These are phyloP conservation scores for Puccinia horiana DNA, from an alignment of 1,284 basidiomycete species.

Conservation along the genomic window DNA sequence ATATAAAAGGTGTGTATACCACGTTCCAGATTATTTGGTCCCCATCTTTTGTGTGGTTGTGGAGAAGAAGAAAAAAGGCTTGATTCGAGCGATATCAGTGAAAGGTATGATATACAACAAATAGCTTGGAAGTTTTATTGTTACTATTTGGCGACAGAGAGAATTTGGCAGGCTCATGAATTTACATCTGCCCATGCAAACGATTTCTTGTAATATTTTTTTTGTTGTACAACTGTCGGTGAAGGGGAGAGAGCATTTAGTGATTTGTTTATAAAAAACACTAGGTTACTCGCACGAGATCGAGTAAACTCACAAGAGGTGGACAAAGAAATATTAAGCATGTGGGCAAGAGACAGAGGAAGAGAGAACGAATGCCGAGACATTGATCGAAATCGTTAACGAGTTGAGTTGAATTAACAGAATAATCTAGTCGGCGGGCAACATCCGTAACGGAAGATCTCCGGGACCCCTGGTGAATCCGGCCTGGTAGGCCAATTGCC, in stretches of 20 bases:
- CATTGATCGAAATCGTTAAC: background rate
- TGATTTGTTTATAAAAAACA: background rate
- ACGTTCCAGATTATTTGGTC: too few species aligned
- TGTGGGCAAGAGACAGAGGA: background rate
- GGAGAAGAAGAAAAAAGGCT: too few species aligned
- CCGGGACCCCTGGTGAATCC: conserved; percentile 24
- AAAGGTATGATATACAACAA: background rate
- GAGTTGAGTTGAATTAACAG: background rate
- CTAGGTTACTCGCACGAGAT: background rate
- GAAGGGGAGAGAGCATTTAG: background rate
- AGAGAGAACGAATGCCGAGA: background rate
- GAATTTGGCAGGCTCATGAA: too few species aligned
- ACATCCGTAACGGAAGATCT: conserved; percentile 7
- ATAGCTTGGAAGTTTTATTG: background rate
- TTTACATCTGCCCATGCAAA: too few species aligned
- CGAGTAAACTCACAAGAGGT: background rate
- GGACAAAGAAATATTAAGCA: background rate
- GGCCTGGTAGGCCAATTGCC: conserved; percentile 33
- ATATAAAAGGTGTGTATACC: too few species aligned
- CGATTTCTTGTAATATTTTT: too few species aligned
- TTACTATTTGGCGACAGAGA: background rate
- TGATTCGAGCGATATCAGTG: too few species aligned
- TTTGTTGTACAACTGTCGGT: too few species aligned
- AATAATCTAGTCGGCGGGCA: background rate
- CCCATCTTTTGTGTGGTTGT: too few species aligned